These are phyloP conservation scores for Neltuma alba DNA, from an alignment of 306 rosid species.

Conservation along the genomic window DNA sequence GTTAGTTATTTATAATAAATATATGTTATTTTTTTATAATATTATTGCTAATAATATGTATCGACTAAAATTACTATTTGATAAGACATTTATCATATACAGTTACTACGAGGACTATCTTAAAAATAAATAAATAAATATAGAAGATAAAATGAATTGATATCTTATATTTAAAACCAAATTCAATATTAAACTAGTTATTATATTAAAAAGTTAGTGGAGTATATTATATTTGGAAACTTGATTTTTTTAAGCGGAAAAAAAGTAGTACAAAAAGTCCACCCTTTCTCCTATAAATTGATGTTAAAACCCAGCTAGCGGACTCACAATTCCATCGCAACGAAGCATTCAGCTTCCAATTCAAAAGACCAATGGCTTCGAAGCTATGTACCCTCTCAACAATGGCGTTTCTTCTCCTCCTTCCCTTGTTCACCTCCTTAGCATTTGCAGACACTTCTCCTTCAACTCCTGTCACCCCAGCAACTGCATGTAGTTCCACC, in stretches of 20 bases:
- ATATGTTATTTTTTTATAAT: too few species aligned
- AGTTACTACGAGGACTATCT: too few species aligned
- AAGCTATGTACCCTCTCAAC: conserved; percentile 33
- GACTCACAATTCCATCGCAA: not conserved
- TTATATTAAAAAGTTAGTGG: too few species aligned
- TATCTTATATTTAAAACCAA: too few species aligned
- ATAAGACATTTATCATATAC: too few species aligned
- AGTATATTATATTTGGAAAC: not conserved
- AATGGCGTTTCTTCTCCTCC: conserved; percentile 38
- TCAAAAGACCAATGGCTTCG: conserved; percentile 30
- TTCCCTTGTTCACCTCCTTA: conserved; percentile 2
- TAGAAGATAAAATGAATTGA: too few species aligned
- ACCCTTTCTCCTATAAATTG: conserved; percentile 39
- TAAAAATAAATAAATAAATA: too few species aligned
- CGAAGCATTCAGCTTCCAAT: not conserved
- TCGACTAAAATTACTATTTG: too few species aligned
- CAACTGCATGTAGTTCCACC: conserved; percentile 62
- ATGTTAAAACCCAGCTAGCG: not conserved
- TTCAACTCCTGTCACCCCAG: conserved; percentile 40
- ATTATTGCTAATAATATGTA: too few species aligned
- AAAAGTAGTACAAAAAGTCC: not conserved
- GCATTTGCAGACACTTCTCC: conserved; percentile 40
- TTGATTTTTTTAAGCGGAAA: not conserved
- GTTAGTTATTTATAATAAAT: too few species aligned
- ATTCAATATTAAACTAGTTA: too few species aligned